Conservation (phyloP, 257 asterid genomes). For the Eustoma russellianum region DNA sequence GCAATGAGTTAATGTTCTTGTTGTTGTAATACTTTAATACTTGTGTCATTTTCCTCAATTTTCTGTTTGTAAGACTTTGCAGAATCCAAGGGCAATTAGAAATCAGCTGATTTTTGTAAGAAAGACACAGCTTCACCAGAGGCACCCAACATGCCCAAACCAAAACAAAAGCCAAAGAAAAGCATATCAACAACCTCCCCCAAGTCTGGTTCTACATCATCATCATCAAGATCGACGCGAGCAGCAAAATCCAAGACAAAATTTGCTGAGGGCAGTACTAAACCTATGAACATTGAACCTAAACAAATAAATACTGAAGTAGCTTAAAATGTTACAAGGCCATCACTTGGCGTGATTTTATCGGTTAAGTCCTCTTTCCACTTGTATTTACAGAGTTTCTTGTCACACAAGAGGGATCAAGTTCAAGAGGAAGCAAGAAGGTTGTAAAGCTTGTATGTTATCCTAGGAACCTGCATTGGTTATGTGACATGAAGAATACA, state of each 20-base stretch:
- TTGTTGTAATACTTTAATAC: no score
- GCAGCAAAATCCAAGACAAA: constrained; percentile 41
- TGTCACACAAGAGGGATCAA: background rate
- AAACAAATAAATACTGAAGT: constrained; percentile 51
- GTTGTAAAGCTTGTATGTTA: constrained; percentile 7
- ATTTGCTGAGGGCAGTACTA: constrained; percentile 37
- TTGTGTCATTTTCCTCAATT: no score
- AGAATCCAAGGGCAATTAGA: constrained; percentile 29
- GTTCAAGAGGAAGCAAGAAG: constrained; percentile 2
- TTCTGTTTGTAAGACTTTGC: constrained; percentile 29
- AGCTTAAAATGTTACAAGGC: constrained; percentile 23
- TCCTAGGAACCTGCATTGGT: background rate
- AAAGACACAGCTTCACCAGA: constrained; percentile 24
- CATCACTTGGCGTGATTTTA: background rate
- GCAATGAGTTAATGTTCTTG: no score
- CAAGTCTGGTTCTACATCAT: constrained; percentile 34
- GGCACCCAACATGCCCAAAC: constrained; percentile 28
- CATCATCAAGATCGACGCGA: constrained; percentile 37
- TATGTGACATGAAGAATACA: constrained; percentile 11
- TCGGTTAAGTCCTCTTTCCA: constrained; percentile 11
- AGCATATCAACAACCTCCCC: constrained; percentile 42
- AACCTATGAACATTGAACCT: background rate
- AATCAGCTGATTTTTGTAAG: constrained; percentile 29
- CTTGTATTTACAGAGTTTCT: background rate
- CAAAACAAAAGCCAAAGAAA: constrained; percentile 58